A percentile compares a stretch with the other conserved stretches of the same genome.
Evolutionary conservation across 306 rosid genomes (phyloP).

Genomic region (Ormosia semicastrata): DNA sequence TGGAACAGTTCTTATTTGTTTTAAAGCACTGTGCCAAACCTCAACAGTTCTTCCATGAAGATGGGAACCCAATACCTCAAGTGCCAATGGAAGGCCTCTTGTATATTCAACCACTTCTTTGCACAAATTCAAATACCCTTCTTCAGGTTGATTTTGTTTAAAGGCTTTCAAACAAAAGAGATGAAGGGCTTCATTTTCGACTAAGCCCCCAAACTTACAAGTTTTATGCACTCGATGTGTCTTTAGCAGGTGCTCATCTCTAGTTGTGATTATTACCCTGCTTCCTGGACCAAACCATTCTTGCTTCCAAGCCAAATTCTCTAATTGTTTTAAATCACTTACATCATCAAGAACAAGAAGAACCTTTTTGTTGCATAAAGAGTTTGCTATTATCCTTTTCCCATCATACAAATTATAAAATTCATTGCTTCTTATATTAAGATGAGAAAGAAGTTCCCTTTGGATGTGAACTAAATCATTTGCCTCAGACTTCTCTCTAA

Average conservation of each 20-base stretch:
- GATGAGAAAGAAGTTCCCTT: constrained; percentile 24
- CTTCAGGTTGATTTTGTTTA: constrained; percentile 16
- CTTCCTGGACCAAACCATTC: constrained; percentile 48
- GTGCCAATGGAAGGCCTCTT: constrained; percentile 44
- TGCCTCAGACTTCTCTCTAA: constrained; percentile 22
- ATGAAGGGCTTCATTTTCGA: constrained; percentile 21
- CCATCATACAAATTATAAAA: constrained; percentile 10
- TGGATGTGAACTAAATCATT: constrained; percentile 25
- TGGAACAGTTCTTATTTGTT: constrained; percentile 16
- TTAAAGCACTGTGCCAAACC: constrained; percentile 33
- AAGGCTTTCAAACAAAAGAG: constrained; percentile 37
- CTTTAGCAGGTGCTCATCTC: constrained; percentile 24
- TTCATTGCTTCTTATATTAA: neutral
- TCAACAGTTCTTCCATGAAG: constrained; percentile 21
- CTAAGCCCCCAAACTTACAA: neutral
- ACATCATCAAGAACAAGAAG: constrained; percentile 44
- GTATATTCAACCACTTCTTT: constrained; percentile 19
- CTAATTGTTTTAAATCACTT: constrained; percentile 30
- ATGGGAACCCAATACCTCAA: constrained; percentile 26
- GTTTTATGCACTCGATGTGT: constrained; percentile 15
- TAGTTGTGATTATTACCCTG: constrained; percentile 37
- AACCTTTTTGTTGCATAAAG: constrained; percentile 13
- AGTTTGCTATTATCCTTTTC: constrained; percentile 18
- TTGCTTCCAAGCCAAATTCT: constrained; percentile 23
- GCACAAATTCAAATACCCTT: constrained; percentile 25